These are phyloP conservation scores for Penicillium turbatum DNA, from an alignment of 495 filamentous ascomycete genomes.

Conservation along the genomic window DNA sequence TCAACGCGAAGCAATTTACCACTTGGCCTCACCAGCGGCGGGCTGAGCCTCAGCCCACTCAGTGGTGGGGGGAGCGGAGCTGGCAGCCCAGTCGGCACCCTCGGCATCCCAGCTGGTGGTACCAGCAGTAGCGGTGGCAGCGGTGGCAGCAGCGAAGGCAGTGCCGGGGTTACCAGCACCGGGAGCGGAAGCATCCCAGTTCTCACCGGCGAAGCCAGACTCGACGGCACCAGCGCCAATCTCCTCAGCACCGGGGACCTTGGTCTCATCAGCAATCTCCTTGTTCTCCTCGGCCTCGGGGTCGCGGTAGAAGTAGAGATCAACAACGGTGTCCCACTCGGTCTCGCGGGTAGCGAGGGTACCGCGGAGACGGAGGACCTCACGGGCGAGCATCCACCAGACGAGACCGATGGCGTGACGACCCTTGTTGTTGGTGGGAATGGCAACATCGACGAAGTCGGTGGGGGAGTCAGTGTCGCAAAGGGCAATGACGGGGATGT, in stretches of 20 bases:
- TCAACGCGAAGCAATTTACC: constrained; percentile 52
- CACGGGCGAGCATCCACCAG: constrained; percentile 99
- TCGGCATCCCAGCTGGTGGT: constrained; percentile 77
- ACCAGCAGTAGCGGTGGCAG: constrained; percentile 42
- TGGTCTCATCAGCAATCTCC: constrained; percentile 67
- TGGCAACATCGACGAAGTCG: constrained; percentile 98
- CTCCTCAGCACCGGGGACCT: constrained; percentile 76
- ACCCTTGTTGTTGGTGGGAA: constrained; percentile 99
- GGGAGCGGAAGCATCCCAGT: constrained; percentile 54
- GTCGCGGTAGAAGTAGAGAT: constrained; percentile 99
- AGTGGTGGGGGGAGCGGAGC: constrained; percentile 50
- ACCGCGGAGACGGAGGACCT: constrained; percentile 96
- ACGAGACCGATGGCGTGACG: constrained; percentile 95
- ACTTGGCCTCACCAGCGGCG: constrained; percentile 49
- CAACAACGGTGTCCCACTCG: constrained; percentile 97
- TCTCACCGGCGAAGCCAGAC: constrained; percentile 66
- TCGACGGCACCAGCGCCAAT: constrained; percentile 75
- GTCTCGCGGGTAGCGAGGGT: constrained; percentile 90
- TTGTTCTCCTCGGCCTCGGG: constrained; percentile 97
- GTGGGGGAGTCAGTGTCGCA: constrained; percentile 99
- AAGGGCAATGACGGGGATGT: constrained; percentile 98
- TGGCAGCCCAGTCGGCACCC: constrained; percentile 68
- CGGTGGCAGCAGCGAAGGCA: constrained; percentile 58
- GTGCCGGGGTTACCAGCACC: constrained; percentile 54
- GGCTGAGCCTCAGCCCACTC: constrained; percentile 64